These are phyloP conservation scores for Ascosphaera acerosa DNA, from an alignment of 2,329 filamentous ascomycete species.

Conservation along the genomic window DNA sequence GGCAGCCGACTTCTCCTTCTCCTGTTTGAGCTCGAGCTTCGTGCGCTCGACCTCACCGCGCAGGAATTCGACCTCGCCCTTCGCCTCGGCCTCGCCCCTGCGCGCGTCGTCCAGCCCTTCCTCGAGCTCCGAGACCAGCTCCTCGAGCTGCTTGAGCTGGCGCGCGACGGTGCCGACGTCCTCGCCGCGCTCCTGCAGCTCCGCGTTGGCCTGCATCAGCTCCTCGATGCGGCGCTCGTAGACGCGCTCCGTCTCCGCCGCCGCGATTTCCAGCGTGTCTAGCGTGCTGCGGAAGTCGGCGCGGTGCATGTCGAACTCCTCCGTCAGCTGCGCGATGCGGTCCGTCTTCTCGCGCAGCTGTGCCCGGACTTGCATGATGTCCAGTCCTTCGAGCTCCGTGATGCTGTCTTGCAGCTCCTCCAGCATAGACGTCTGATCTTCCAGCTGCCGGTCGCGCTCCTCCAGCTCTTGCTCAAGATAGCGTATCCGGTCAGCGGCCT, in stretches of 20 bases:
- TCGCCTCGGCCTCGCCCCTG: conserved; percentile 78
- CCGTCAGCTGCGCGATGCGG: conserved; percentile 74
- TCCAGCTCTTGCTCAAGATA: conserved; percentile 48
- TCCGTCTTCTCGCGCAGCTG: conserved; percentile 87
- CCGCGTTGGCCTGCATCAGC: conserved; percentile 56
- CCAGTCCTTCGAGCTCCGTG: conserved; percentile 58
- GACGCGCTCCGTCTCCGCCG: conserved; percentile 76
- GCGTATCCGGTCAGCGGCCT: conserved; percentile 46
- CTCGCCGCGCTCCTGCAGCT: conserved; percentile 56
- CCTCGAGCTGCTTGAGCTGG: conserved; percentile 85
- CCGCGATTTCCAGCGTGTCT: conserved; percentile 85
- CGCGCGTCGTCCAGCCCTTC: conserved; percentile 89
- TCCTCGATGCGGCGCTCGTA: conserved; percentile 41
- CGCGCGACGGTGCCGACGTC: conserved; percentile 79
- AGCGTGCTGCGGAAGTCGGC: conserved; percentile 94
- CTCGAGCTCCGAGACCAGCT: conserved; percentile 87
- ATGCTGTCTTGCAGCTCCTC: conserved; percentile 76
- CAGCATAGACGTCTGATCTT: conserved; percentile 59
- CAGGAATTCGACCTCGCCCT: conserved; percentile 87
- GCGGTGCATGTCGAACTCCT: conserved; percentile 82
- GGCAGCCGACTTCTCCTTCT: conserved; percentile 56
- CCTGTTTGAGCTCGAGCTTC: conserved; percentile 61
- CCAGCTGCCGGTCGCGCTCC: conserved; percentile 67
- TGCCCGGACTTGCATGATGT: conserved; percentile 51
- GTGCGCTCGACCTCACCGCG: conserved; percentile 85